Conservation (phyloP, 805 yeast species). For the Candida ulmi region DNA sequence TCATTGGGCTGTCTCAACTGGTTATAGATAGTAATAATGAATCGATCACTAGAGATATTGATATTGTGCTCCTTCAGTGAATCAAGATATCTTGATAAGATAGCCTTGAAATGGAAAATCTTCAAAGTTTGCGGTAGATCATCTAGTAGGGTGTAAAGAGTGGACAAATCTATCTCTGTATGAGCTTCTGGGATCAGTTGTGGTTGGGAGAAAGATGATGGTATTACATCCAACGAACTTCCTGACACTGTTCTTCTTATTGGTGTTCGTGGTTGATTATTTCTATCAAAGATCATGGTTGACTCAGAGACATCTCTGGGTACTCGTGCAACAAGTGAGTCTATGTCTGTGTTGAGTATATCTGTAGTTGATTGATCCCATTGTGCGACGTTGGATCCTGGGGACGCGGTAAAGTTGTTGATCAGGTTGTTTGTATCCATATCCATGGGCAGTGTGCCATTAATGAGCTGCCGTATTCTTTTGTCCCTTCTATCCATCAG, state of each 20-base stretch:
- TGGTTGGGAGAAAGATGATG: conserved; percentile 1
- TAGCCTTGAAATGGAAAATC: conserved; percentile 13
- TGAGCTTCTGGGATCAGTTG: not conserved
- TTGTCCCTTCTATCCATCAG: not conserved
- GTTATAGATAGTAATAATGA: conserved; percentile 19
- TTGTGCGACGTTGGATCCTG: not conserved
- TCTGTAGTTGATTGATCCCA: conserved; percentile 1
- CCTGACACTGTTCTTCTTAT: conserved; percentile 18
- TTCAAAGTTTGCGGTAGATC: conserved; percentile 6
- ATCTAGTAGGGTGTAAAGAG: conserved; percentile 5
- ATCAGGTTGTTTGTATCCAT: not conserved
- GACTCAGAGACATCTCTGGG: conserved; percentile 17
- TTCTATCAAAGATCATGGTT: conserved; percentile 11
- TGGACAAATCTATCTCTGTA: conserved; percentile 7
- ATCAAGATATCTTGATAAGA: conserved; percentile 12
- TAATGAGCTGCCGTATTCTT: conserved; percentile 4
- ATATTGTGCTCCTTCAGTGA: conserved; percentile 12
- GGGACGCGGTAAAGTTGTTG: not conserved
- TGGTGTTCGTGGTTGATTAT: conserved; percentile 13
- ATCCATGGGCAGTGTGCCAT: not conserved
- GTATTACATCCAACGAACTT: conserved; percentile 15
- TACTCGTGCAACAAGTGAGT: not conserved
- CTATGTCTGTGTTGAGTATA: conserved; percentile 1
- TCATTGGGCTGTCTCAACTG: conserved; percentile 9
- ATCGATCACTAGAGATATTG: conserved; percentile 13